phyloP scores from a whole-genome alignment of 192 early-diverging fungal species.

The Coemansia sp. region DNA sequence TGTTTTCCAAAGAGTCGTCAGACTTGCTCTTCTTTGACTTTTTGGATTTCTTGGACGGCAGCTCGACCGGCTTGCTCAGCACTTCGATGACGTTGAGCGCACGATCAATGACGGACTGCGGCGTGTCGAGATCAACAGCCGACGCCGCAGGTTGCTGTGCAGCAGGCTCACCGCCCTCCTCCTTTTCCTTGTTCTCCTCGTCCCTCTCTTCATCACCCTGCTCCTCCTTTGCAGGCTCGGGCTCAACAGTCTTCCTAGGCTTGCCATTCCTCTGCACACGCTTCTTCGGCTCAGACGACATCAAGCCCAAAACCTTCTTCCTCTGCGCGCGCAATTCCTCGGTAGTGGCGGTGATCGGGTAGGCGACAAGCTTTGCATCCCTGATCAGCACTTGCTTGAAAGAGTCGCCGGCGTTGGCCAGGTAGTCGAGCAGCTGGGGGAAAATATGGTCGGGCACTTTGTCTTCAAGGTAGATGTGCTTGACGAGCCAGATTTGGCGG shows the following conservation, averaged over 20 bases:
- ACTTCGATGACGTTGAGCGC: background rate
- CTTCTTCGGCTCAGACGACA: background rate
- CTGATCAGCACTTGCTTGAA: slow-evolving; percentile 20
- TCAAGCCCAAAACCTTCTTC: background rate
- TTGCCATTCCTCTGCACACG: background rate
- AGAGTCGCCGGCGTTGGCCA: slow-evolving; percentile 2
- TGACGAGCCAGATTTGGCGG: slow-evolving; percentile 42
- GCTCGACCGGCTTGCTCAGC: background rate
- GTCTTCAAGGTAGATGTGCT: slow-evolving; percentile 34
- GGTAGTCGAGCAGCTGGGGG: slow-evolving; percentile 27
- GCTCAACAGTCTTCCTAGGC: too few species aligned
- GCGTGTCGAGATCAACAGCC: background rate
- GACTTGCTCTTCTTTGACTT: background rate
- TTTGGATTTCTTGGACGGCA: slow-evolving; percentile 6
- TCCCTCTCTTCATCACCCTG: background rate
- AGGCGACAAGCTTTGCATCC: slow-evolving; percentile 17
- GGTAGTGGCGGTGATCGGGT: slow-evolving; percentile 4
- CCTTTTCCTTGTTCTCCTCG: background rate
- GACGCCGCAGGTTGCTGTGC: background rate
- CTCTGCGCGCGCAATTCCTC: background rate
- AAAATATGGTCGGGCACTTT: slow-evolving; percentile 25
- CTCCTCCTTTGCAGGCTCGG: slow-evolving; percentile 5
- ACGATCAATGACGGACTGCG: slow-evolving; percentile 1
- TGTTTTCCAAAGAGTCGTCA: too few species aligned
- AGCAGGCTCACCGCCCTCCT: background rate